phyloP scores from a whole-genome alignment of 345 rosid genomes.

The Hypericum androsaemum region DNA sequence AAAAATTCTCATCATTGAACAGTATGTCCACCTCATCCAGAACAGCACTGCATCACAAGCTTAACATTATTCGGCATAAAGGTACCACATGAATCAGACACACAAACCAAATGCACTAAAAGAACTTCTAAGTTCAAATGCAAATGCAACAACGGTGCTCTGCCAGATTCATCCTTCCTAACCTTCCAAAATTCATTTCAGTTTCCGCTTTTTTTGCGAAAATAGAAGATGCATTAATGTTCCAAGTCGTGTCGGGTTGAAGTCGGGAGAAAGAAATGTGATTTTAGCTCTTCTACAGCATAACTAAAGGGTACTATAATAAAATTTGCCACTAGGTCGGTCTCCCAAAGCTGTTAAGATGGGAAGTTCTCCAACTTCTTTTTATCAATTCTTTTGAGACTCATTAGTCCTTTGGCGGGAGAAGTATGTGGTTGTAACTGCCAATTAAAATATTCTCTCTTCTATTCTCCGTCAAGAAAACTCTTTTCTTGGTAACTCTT shows the following conservation, averaged over 20 bases:
- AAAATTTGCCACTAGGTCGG: conserved; percentile 41
- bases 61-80: too few species aligned
- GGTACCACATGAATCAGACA: too few species aligned
- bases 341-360: conserved; percentile 28
- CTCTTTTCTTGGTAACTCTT: too few species aligned
- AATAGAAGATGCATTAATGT: conserved; percentile 41
- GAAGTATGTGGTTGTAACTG: too few species aligned
- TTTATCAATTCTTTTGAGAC: conserved; percentile 32
- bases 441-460: too few species aligned
- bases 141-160: conserved; percentile 1
- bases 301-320: conserved; percentile 36
- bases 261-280: conserved; percentile 35
- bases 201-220: conserved; percentile 7
- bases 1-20: conserved; percentile 68
- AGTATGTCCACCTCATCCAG: conserved; percentile 91
- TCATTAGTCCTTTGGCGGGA: conserved; percentile 3
- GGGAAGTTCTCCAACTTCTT: conserved; percentile 19
- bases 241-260: conserved; percentile 39
- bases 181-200: conserved; percentile 14
- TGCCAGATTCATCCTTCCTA: conserved; percentile 13
- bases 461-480: too few species aligned
- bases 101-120: too few species aligned
- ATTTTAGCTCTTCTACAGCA: conserved; percentile 51
- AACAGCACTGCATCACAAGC: conserved; percentile 51
- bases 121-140: too few species aligned